Base-by-base conservation (phyloP, 441 rosid genomes). In the Adansonia gregorii region DNA sequence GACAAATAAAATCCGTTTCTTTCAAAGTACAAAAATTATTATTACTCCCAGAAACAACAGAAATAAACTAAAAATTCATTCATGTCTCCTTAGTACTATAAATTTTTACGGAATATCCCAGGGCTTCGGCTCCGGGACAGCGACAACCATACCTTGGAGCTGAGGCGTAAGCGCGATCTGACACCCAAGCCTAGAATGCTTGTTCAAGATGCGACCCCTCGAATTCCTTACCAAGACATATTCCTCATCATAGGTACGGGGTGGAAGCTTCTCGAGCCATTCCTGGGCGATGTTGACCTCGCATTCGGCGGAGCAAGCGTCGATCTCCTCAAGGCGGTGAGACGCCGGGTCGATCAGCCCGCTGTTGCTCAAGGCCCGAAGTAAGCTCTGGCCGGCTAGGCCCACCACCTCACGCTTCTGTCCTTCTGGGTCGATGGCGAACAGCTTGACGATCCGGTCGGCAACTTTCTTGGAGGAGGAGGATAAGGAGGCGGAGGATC, bases 221-320 rank as follows among this genome's bases (percentile, higher is more conserved):
- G 99, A 92, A 82, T 85, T 91, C 77, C 92, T 81, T 85, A 89
- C 89, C 82, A 95, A 81, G 59, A 95, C 89, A 80, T 91, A 92
- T 87, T 95, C 98, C 89, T 95, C 98, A 22, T 93, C 98, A 85
- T 93, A 91, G 51, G 92, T 81, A 63, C 95, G 88, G 1, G 95
- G 87, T 0, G 98, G 97, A 15, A 94, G 93, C 93, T 74, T 90
- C 35, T 88, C 89, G 2, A 94, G 86, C 99, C 97, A 94, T 77
- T 95, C 99, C 89, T 94, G 88, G 1, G 97, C 97, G 90, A 95
- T 92, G 84, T 73, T 90, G 77, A 95, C 99, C 89, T 95, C 97
- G 87, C 97, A 95, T 80, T 95, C 99, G 19, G 97, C 90, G 41
- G 97, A 93, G 85, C 98, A 95, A 71, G 98, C 97, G 2, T 95